These are phyloP conservation scores for Fomitopsis pinicola DNA, from an alignment of 1,284 basidiomycete species.

Conservation along the genomic window DNA sequence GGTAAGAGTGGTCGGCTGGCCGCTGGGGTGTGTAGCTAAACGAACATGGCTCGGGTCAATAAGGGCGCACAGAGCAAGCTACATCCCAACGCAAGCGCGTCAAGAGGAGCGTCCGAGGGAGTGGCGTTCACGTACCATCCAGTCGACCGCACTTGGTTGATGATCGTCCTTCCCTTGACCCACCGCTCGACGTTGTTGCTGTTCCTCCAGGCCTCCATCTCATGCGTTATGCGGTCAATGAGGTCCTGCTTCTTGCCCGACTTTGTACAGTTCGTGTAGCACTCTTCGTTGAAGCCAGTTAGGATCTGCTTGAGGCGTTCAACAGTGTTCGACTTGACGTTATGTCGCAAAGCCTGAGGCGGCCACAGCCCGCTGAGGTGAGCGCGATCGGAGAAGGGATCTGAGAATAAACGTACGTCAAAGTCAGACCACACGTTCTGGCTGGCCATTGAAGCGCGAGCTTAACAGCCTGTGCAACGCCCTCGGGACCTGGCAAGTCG, in stretches of 20 bases:
- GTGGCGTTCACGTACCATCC: conserved; percentile 49
- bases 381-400: conserved; percentile 8
- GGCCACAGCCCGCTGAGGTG: conserved; percentile 9
- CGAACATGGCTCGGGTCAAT: background rate
- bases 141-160: conserved; percentile 54
- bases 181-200: conserved; percentile 56
- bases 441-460: conserved; percentile 35
- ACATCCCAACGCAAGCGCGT: background rate
- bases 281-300: conserved; percentile 68
- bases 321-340: conserved; percentile 58
- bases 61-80: background rate
- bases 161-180: conserved; percentile 57
- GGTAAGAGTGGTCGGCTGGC: conserved; percentile 13
- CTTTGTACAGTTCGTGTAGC: conserved; percentile 60
- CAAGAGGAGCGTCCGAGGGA: background rate
- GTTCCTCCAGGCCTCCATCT: conserved; percentile 57
- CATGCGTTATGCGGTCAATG: conserved; percentile 61
- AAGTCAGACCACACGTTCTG: conserved; percentile 56
- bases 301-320: conserved; percentile 78
- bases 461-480: background rate
- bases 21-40: background rate
- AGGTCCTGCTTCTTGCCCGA: conserved; percentile 84
- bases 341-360: conserved; percentile 41
- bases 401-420: conserved; percentile 39
- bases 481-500: background rate